Base-by-base conservation (phyloP, 2,329 filamentous ascomycete species). In the Fusarium cicatricum region DNA sequence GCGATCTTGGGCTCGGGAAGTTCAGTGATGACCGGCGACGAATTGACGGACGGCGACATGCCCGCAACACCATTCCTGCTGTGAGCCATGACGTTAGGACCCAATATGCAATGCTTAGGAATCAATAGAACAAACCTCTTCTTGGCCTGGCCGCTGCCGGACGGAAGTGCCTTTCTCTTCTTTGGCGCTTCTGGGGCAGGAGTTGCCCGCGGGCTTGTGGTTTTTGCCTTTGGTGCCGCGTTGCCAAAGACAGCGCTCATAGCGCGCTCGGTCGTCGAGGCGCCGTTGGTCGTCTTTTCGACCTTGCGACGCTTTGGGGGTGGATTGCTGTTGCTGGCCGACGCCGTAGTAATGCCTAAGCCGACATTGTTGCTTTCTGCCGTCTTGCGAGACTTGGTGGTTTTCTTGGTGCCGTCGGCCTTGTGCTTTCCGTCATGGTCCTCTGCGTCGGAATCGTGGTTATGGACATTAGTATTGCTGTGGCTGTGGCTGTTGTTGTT, bases 241-340 rank as follows among this genome's bases (percentile, higher is more conserved):
- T 65, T 77, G 10, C 80, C 81, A 64, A 83, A 80, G 11, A 83
- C 83, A 10, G 76, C 77, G 70, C 86, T 90, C 72, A 89, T 78
- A n/a, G 88, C 85, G 55, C 89, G 85, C 69, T 92, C 90, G 79
- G 88, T 85, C 4, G 79, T 72, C 26, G 77, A 75, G 5, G 74
- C 77, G 33, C 80, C 80, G 56, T 79, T 80, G 12, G 77, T 71
- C 10, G 81, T 75, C 67, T 91, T 91, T 67, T 96, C 92, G 2
- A 91, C 87, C 76, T 93, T 96, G 62, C 92, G 87, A 68, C 91
- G 85, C 77, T 96, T 96, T 19, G 82, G 79, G 3, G 87, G 80
- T 11, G 87, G 81, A 23, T 83, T 81, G 59, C 82, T 85, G 15
- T 82, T 85, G 16, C 80, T 73, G 5, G 78, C 69, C 28, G 78